A percentile compares a stretch with the other conserved stretches of the same genome.
Conservation (phyloP, 75 land plant species). For the Picea glauca region DNA sequence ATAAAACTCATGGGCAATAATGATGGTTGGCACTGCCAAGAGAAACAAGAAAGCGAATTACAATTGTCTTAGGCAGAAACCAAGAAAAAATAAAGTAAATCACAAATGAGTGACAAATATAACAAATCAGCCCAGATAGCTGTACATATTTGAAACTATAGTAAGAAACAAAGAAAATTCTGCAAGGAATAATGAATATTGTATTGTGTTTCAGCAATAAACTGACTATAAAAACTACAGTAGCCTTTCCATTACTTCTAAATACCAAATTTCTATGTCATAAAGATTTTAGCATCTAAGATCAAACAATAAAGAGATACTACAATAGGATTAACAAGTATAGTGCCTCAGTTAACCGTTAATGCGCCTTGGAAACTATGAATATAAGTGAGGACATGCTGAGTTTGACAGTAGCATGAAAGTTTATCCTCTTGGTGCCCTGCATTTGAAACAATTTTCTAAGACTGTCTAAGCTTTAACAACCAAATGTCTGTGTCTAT, state of each 20-base stretch:
- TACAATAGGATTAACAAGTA: too few species aligned
- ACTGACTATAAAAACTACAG: background rate
- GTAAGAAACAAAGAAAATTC: background rate
- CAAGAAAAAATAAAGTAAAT: background rate
- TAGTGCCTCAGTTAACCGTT: too few species aligned
- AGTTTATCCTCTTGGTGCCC: too few species aligned
- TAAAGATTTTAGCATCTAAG: background rate
- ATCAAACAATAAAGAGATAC: too few species aligned
- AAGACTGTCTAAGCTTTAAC: too few species aligned
- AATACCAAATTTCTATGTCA: background rate
- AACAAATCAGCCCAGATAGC: too few species aligned
- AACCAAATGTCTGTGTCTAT: too few species aligned
- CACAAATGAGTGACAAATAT: background rate
- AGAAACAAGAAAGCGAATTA: conserved; percentile 9
- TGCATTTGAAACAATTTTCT: too few species aligned
- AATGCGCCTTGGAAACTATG: too few species aligned
- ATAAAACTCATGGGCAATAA: conserved; percentile 94
- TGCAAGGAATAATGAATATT: background rate
- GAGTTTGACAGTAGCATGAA: too few species aligned
- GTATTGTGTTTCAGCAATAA: background rate
- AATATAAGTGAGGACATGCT: too few species aligned
- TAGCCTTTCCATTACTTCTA: too few species aligned
- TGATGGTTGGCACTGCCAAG: conserved; percentile 85
- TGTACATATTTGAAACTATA: background rate
- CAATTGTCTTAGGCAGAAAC: background rate